Conservation (phyloP, 2,329 filamentous ascomycete species). For the Dactylonectria macrodidyma region DNA sequence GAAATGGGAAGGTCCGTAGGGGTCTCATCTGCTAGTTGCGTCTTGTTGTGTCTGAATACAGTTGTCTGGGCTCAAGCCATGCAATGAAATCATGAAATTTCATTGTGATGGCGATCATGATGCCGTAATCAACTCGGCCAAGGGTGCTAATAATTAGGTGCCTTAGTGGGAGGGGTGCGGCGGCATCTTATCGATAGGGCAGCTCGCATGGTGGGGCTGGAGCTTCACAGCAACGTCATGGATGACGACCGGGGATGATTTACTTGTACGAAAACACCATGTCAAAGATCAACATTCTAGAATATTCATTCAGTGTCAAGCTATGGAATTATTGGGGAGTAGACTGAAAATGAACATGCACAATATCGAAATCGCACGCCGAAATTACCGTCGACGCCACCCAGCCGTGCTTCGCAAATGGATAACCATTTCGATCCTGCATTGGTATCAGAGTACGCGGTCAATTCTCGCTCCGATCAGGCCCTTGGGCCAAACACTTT, state of each 20-base stretch:
- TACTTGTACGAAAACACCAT: not conserved
- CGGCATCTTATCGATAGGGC: slow-evolving; percentile 50
- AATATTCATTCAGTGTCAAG: not conserved
- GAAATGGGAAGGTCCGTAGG: slow-evolving; percentile 70
- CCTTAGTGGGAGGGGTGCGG: slow-evolving; percentile 23
- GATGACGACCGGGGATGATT: slow-evolving; percentile 10
- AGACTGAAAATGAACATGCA: slow-evolving; percentile 29
- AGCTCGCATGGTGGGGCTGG: slow-evolving; percentile 30
- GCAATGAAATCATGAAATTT: slow-evolving; percentile 18
- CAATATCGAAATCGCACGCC: slow-evolving; percentile 6
- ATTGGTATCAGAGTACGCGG: slow-evolving; percentile 26
- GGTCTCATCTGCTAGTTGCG: slow-evolving; percentile 47
- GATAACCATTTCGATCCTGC: not conserved
- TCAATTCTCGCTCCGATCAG: slow-evolving; percentile 16
- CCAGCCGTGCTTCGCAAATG: slow-evolving; percentile 34
- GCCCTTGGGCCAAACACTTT: not conserved
- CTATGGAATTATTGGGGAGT: not conserved
- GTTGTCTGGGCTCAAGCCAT: not conserved
- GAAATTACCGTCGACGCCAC: slow-evolving; percentile 35
- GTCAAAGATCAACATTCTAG: not conserved
- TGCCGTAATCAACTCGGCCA: not conserved
- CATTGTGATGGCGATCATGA: not conserved
- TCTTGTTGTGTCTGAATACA: not conserved
- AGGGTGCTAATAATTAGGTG: not conserved
- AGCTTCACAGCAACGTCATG: slow-evolving; percentile 24